phyloP scores from a whole-genome alignment of 1,139 yeast species.

The Pichia sp. region DNA sequence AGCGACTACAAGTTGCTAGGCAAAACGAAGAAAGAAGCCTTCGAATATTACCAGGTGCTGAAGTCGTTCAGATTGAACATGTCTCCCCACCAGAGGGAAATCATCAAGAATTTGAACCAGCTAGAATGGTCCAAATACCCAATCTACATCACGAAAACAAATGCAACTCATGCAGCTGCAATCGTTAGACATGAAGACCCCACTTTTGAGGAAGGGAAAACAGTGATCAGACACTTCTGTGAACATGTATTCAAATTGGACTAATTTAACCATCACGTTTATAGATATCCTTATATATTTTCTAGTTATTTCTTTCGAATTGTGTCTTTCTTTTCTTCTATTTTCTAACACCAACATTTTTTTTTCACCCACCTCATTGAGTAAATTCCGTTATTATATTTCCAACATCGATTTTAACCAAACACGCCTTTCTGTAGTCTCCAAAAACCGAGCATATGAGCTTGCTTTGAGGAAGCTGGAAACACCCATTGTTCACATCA shows the following conservation, averaged over 20 bases:
- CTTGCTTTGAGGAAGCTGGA: constrained; percentile 3
- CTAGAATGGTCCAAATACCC: constrained; percentile 70
- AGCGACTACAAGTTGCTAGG: constrained; percentile 8
- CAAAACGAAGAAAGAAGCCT: constrained; percentile 13
- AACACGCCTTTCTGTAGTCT: constrained; percentile 5
- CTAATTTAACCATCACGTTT: not conserved
- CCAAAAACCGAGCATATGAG: constrained; percentile 17
- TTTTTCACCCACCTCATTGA: not conserved
- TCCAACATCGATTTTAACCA: constrained; percentile 8
- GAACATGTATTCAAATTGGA: constrained; percentile 33
- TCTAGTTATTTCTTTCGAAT: not conserved
- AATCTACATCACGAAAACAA: constrained; percentile 59
- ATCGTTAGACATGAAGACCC: constrained; percentile 57
- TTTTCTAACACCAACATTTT: too few species aligned
- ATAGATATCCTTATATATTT: not conserved
- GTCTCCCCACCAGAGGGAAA: constrained; percentile 43
- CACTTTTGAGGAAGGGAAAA: constrained; percentile 60
- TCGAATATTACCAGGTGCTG: constrained; percentile 23
- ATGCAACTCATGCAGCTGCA: constrained; percentile 75
- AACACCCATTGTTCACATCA: constrained; percentile 8
- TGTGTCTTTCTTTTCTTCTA: not conserved
- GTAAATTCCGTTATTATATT: constrained; percentile 9
- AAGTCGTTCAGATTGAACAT: constrained; percentile 38
- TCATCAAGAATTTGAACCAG: constrained; percentile 53
- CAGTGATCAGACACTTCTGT: constrained; percentile 63